These are phyloP conservation scores for Dendrobium huoshanense DNA, from an alignment of 106 monocot species.

Conservation along the genomic window DNA sequence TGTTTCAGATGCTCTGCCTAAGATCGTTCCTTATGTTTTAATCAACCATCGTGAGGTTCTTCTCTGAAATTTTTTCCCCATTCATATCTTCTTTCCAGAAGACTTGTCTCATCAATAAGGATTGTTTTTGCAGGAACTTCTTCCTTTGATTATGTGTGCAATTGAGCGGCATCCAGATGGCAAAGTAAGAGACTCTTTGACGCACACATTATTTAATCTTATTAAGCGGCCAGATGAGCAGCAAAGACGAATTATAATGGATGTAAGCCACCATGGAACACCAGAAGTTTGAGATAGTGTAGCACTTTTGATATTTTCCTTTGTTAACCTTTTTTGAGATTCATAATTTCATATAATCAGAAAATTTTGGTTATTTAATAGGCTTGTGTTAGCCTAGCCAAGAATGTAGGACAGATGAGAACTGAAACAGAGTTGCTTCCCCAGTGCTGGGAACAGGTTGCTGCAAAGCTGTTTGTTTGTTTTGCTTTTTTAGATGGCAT, in stretches of 20 bases:
- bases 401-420: constrained; percentile 97
- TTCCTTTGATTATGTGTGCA: constrained; percentile 98
- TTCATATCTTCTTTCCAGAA: constrained; percentile 13
- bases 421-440: constrained; percentile 99
- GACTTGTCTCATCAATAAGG: not conserved
- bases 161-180: constrained; percentile 96
- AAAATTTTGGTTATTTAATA: constrained; percentile 17
- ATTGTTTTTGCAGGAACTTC: constrained; percentile 71
- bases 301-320: not conserved
- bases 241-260: constrained; percentile 95
- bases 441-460: constrained; percentile 99
- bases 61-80: constrained; percentile 21
- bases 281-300: not conserved
- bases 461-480: not conserved
- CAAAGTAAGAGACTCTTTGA: constrained; percentile 74
- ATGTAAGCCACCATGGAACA: constrained; percentile 41
- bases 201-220: constrained; percentile 94
- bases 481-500: not conserved
- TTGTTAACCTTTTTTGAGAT: not conserved
- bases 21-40: constrained; percentile 95
- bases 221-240: constrained; percentile 96
- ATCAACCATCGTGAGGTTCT: constrained; percentile 99
- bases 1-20: constrained; percentile 93
- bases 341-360: no score
- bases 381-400: constrained; percentile 93